Evolutionary conservation across 768 basidiomycete genomes (phyloP).

Genomic region (Coprinopsis strossmayeri): DNA sequence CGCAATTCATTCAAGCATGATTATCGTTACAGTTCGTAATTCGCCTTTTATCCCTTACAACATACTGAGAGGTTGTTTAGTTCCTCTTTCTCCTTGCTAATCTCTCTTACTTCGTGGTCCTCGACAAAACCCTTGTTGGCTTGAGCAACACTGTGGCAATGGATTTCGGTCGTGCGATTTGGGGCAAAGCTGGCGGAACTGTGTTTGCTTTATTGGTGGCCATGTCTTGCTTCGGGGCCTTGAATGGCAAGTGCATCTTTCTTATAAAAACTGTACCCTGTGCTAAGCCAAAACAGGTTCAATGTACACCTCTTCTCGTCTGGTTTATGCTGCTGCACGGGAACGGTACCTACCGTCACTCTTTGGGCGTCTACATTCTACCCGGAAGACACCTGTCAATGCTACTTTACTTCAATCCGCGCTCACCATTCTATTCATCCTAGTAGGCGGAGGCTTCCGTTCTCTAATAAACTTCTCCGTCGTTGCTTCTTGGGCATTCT

Average conservation of each 20-base stretch:
- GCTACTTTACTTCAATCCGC: slow-evolving; percentile 75
- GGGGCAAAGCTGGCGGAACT: slow-evolving; percentile 82
- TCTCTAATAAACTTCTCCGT: slow-evolving; percentile 87
- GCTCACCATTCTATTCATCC: slow-evolving; percentile 72
- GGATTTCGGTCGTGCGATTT: slow-evolving; percentile 85
- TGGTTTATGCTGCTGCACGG: slow-evolving; percentile 85
- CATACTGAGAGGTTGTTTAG: slow-evolving; percentile 27
- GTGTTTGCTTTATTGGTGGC: slow-evolving; percentile 90
- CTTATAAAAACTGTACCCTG: background rate
- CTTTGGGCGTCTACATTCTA: slow-evolving; percentile 72
- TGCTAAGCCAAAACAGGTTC: slow-evolving; percentile 36
- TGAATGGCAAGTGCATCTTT: slow-evolving; percentile 56
- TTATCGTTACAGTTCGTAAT: slow-evolving; percentile 55
- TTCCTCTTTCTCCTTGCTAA: slow-evolving; percentile 77
- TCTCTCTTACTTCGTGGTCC: slow-evolving; percentile 85
- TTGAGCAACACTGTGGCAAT: slow-evolving; percentile 82
- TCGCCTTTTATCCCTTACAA: background rate
- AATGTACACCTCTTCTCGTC: slow-evolving; percentile 70
- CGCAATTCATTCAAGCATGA: slow-evolving; percentile 89
- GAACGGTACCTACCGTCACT: slow-evolving; percentile 83
- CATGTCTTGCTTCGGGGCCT: slow-evolving; percentile 90
- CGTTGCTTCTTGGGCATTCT: slow-evolving; percentile 82
- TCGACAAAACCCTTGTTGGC: slow-evolving; percentile 76
- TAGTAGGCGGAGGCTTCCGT: slow-evolving; percentile 85
- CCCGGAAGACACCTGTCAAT: slow-evolving; percentile 80